These are phyloP conservation scores for Crithidia bombi DNA, from an alignment of 208 protist species.

Conservation along the genomic window DNA sequence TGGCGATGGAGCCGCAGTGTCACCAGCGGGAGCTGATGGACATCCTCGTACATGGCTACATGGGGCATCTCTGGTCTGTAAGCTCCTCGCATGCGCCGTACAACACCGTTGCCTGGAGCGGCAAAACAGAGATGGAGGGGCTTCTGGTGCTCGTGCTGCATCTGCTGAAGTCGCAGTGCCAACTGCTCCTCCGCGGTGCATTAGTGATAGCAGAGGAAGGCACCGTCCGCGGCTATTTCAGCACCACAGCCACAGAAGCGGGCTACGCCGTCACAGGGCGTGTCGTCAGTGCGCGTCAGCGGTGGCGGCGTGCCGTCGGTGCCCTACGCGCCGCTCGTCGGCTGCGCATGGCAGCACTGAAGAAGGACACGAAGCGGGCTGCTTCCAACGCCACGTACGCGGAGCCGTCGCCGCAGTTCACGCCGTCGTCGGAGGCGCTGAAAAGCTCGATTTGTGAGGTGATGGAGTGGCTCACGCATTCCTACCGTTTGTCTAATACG, in stretches of 20 bases:
- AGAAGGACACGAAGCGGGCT: not conserved
- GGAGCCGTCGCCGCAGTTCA: constrained; percentile 5
- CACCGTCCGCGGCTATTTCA: constrained; percentile 39
- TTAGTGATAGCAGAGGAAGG: constrained; percentile 23
- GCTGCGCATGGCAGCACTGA: constrained; percentile 11
- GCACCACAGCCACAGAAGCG: constrained; percentile 11
- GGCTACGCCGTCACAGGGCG: not conserved
- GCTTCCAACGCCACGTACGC: not conserved
- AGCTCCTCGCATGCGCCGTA: constrained; percentile 25
- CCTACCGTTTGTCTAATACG: constrained; percentile 30
- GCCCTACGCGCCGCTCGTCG: constrained; percentile 17
- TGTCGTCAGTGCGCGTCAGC: not conserved
- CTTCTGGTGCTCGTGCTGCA: constrained; percentile 37
- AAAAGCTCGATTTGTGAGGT: constrained; percentile 33
- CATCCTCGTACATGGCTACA: constrained; percentile 50
- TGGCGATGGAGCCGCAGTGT: constrained; percentile 44
- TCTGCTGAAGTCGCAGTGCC: constrained; percentile 39
- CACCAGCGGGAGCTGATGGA: constrained; percentile 62
- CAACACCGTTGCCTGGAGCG: constrained; percentile 29
- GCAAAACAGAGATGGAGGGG: constrained; percentile 34
- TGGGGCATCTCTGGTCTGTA: constrained; percentile 40
- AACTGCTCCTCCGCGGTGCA: constrained; percentile 31
- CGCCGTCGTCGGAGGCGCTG: constrained; percentile 20
- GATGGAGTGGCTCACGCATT: constrained; percentile 50
- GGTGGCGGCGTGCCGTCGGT: constrained; percentile 25